phyloP scores from a whole-genome alignment of 2,329 filamentous ascomycete species.

The Cytospora paraplurivora region DNA sequence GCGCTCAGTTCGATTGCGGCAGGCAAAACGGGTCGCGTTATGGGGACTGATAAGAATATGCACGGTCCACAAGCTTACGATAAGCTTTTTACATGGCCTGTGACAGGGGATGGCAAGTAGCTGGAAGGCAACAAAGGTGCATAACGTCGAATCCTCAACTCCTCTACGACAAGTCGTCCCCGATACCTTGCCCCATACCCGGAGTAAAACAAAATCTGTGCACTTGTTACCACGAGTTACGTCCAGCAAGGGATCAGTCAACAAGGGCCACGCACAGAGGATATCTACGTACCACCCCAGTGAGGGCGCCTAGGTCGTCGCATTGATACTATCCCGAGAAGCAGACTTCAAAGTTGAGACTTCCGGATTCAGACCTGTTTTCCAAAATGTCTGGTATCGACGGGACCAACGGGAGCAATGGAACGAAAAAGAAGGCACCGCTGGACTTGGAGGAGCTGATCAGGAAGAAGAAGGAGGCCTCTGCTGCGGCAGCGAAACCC shows the following conservation, averaged over 20 bases:
- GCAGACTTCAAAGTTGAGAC: not conserved
- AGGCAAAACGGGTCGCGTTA: conserved; percentile 18
- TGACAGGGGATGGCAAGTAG: not conserved
- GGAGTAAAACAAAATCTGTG: not conserved
- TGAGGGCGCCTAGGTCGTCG: not conserved
- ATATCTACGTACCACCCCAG: not conserved
- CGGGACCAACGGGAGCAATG: conserved; percentile 20
- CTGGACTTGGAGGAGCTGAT: conserved; percentile 85
- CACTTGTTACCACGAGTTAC: not conserved
- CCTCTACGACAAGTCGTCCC: not conserved
- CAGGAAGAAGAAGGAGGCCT: conserved; percentile 81
- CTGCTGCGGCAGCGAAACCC: conserved; percentile 82
- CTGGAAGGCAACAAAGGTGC: not conserved
- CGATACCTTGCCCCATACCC: not conserved
- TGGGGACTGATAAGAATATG: not conserved
- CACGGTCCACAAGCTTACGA: not conserved
- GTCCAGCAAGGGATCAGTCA: not conserved
- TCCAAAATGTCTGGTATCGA: conserved; percentile 18
- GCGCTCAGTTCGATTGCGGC: conserved; percentile 6
- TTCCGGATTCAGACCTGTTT: not conserved
- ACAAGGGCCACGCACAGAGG: not conserved
- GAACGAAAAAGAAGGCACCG: conserved; percentile 45
- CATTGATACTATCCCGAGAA: not conserved
- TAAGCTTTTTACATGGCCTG: conserved; percentile 4
- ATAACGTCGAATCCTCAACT: conserved; percentile 2